Evolutionary conservation across 2,329 filamentous ascomycete species (phyloP), one percentile per base, ranked within the genome.

Genomic region (Thielaviopsis ethacetica): DNA sequence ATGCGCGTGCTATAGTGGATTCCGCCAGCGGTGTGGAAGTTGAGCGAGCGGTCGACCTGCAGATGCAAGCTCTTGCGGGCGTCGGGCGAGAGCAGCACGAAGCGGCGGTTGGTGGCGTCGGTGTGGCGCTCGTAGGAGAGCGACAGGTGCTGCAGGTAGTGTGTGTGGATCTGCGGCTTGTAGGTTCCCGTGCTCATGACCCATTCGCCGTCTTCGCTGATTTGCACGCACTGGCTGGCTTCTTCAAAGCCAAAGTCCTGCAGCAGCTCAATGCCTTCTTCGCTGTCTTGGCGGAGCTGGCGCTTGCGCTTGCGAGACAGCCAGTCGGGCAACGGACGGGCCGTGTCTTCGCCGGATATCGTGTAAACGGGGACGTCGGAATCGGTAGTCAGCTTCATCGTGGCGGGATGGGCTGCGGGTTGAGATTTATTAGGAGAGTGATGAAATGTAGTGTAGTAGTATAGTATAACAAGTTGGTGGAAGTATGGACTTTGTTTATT

Each of bases 171-270:
- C 70, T 95, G 88, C 54, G 71, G 75, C 70, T 77, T 81, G 70
- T 82, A 85, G 58, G 81, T 84, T 74, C 89, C 90, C 57, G 91
- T 94, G 67, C 88, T 94, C 88, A 96, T 93, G 49, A 93, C 83
- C 91, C 93, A 98, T 68, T 97, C 85, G 54, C 91, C 91, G 80
- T 98, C 93, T 61, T 95, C 91, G 66, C 88, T 95, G 63, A 93
- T 82, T 55, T 89, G 82, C 63, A 98, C 82, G 34, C 91, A 96
- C 65, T 85, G 82, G 68, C 90, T 95, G 49, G 94, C 91, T 72
- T 95, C 91, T 67, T 96, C 91, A 67, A 98, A 97, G 68, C 94
- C 91, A 70, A 98, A 98, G 68, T 98, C 93, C 67, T 98, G 93
- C 44, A 98, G 79, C 60, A 98, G 77, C 71, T 98, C 93, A 65